A percentile compares a stretch with the other conserved stretches of the same genome.
Conservation (phyloP, 2,329 filamentous ascomycete genomes). For the Hypoxylon sp. region DNA sequence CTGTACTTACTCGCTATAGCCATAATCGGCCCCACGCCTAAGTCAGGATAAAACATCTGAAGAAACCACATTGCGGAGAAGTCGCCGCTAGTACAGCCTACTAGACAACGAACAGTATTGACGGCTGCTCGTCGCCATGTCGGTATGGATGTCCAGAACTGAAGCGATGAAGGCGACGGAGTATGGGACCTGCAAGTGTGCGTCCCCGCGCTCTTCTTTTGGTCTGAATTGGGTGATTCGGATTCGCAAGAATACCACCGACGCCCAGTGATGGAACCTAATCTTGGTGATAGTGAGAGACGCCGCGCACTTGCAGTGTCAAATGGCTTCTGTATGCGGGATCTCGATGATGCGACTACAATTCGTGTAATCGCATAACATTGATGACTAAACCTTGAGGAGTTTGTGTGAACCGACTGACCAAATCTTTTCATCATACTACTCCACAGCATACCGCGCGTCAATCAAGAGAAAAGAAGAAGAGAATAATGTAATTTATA, state of each 20-base stretch:
- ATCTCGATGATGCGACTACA: neutral
- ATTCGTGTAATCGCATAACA: neutral
- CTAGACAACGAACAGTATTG: conserved; percentile 69
- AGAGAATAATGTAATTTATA: neutral
- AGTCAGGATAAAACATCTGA: conserved; percentile 62
- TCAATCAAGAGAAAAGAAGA: neutral
- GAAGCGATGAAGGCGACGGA: conserved; percentile 1
- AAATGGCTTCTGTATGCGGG: neutral
- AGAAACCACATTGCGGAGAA: conserved; percentile 70
- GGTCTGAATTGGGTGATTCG: neutral
- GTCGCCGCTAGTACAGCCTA: conserved; percentile 70
- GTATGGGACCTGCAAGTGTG: neutral
- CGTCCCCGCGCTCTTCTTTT: neutral
- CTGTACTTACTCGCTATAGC: conserved; percentile 62
- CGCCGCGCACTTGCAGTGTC: neutral
- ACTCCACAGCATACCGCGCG: neutral
- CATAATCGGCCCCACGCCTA: conserved; percentile 67
- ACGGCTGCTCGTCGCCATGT: conserved; percentile 66
- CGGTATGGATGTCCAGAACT: conserved; percentile 55
- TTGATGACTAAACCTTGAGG: neutral
- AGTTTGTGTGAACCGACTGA: neutral
- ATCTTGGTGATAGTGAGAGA: neutral
- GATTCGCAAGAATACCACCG: neutral
- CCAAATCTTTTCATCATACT: neutral
- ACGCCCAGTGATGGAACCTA: neutral